phyloP scores from a whole-genome alignment of 2,329 filamentous ascomycete genomes.

The Chaetomium olivaceum region DNA sequence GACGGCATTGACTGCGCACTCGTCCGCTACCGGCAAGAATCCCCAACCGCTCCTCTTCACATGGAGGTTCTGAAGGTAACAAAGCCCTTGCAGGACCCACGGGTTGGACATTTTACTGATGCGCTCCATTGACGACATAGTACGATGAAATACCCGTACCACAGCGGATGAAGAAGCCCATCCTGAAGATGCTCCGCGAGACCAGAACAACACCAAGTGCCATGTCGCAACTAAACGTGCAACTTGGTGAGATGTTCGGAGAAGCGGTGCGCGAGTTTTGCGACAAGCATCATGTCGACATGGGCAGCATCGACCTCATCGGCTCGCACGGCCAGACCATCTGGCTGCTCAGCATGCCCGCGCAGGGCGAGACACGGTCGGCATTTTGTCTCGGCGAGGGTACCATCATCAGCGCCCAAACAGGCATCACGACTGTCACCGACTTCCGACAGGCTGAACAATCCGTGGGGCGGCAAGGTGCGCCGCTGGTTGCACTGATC shows the following conservation, averaged over 20 bases:
- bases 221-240: slow-evolving; percentile 57
- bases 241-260: slow-evolving; percentile 58
- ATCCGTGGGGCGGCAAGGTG: slow-evolving; percentile 55
- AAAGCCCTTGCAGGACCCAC: neutral
- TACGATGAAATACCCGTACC: slow-evolving; percentile 57
- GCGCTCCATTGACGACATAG: slow-evolving; percentile 31
- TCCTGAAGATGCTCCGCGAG: slow-evolving; percentile 7
- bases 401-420: slow-evolving; percentile 54
- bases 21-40: slow-evolving; percentile 56
- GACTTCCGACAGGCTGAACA: slow-evolving; percentile 59
- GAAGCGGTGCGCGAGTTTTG: slow-evolving; percentile 53
- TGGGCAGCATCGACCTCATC: slow-evolving; percentile 53
- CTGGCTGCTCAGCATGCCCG: slow-evolving; percentile 57
- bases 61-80: slow-evolving; percentile 7
- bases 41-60: slow-evolving; percentile 49
- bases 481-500: slow-evolving; percentile 60
- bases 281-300: slow-evolving; percentile 44
- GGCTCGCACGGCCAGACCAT: slow-evolving; percentile 62
- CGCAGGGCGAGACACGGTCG: slow-evolving; percentile 45
- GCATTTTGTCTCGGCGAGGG: slow-evolving; percentile 44
- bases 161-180: slow-evolving; percentile 8
- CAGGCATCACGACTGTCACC: slow-evolving; percentile 59
- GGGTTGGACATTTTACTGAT: too few relatives aligned
- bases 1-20: slow-evolving; percentile 57
- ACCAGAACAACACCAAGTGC: neutral